Percentiles rank a stretch among this genome's conserved stretches.
phyloP scores from a whole-genome alignment of 2,329 filamentous ascomycete species.

The Neonectria punicea region DNA sequence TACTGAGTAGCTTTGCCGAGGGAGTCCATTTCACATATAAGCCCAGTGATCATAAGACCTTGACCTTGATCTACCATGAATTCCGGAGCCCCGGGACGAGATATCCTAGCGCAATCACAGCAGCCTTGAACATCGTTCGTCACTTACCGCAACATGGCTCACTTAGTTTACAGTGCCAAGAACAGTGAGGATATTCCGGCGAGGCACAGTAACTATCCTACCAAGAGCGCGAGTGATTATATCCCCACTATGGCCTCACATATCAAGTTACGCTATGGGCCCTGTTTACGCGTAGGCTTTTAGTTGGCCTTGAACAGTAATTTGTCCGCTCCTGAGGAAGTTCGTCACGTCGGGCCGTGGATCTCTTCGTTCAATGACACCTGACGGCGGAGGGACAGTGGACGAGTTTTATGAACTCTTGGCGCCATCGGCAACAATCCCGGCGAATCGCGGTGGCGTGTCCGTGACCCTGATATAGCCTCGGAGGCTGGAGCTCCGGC shows the following conservation, averaged over 20 bases:
- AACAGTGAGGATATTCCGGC: neutral
- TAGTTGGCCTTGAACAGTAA: neutral
- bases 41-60: too few species aligned
- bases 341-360: neutral
- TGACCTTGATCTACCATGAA: too few species aligned
- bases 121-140: neutral
- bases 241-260: neutral
- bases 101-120: neutral
- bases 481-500: slow-evolving; percentile 30
- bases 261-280: neutral
- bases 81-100: neutral
- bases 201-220: neutral
- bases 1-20: too few species aligned
- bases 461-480: slow-evolving; percentile 18
- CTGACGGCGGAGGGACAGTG: neutral
- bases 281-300: neutral
- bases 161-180: neutral
- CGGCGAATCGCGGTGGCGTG: neutral
- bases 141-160: neutral
- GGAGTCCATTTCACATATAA: too few species aligned
- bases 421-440: neutral
- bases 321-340: neutral
- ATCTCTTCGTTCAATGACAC: neutral
- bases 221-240: neutral
- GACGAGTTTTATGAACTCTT: neutral